Conservation (phyloP, 768 basidiomycete genomes). For the Hemileccinum impolitum region DNA sequence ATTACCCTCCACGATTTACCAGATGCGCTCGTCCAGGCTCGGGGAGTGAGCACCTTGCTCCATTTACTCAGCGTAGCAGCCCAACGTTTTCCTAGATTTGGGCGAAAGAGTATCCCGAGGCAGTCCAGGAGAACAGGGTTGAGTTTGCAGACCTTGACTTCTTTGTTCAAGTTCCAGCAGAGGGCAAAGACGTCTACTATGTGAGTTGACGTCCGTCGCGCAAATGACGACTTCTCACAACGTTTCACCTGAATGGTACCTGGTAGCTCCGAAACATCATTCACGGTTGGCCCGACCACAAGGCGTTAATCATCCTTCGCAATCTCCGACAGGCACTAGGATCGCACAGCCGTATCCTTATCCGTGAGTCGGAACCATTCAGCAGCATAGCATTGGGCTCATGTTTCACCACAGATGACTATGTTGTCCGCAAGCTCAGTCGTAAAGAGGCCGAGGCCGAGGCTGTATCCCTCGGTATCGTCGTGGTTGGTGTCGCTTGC, state of each 20-base stretch:
- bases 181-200: conserved; percentile 31
- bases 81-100: conserved; percentile 19
- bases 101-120: conserved; percentile 23
- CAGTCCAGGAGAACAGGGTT: conserved; percentile 22
- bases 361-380: conserved; percentile 22
- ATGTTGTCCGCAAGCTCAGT: conserved; percentile 15
- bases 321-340: conserved; percentile 24
- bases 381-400: neutral
- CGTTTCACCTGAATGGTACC: neutral
- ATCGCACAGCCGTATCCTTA: conserved; percentile 21
- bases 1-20: conserved; percentile 33
- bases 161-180: conserved; percentile 25
- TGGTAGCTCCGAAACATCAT: conserved; percentile 18
- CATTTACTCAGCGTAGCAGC: too few species aligned
- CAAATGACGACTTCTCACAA: neutral
- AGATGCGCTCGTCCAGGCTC: conserved; percentile 20
- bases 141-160: conserved; percentile 31
- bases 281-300: conserved; percentile 30
- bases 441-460: conserved; percentile 13
- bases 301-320: conserved; percentile 17
- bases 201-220: conserved; percentile 14
- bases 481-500: conserved; percentile 16
- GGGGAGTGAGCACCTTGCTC: conserved; percentile 4
- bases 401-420: conserved; percentile 17
- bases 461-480: conserved; percentile 8